Evolutionary conservation across 164 flowering plant genomes (phyloP), one percentile per base, ranked within the genome.

Genomic region (Kingdonia uniflora): DNA sequence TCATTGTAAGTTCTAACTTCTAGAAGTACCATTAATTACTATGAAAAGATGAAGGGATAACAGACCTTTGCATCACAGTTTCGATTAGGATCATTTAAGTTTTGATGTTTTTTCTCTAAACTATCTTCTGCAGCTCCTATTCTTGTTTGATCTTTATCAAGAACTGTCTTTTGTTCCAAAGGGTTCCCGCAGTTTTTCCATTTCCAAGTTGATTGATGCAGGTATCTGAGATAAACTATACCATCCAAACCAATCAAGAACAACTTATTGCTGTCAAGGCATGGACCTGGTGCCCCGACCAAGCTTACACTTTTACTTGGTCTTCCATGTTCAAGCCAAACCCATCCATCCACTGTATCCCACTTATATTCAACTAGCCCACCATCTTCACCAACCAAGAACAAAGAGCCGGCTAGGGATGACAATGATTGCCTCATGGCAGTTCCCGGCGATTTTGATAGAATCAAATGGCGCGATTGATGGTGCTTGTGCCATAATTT

Each of bases 311-410:
- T 69, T 55, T 57, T 75, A 51, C 52, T 11, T 16, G 96, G 96
- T 8, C 70, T 80, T 54, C 96, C 96, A 55, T 88, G 96, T 63
- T 88, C 96, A 2, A 88, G 64, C 96, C 96, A 88, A 19, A 66
- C 64, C 96, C 96, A 88, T 14, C 94, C 94, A 45, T 85, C 90
- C 51, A 67, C 20, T 29, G 81, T 5, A 39, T 69, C 80, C 88
- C 91, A 88, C 10, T 75, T 72, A 59, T 88, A 88, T 56, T 88
- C 95, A 48, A 88, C 74, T 1, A 88, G 76, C 42, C 94, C 80
- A 14, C 96, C 87, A 42, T 77, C 80, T 68, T 69, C 76, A 2
- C 87, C 80, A 22, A 83, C 54, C 87, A 85, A 81, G 73, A 83
- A 88, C n/a, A 88, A 65, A 19, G 96, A 88, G 40, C 91, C 91